These are phyloP conservation scores for Gastrodia elata DNA, from an alignment of 106 monocot genomes.

Conservation along the genomic window DNA sequence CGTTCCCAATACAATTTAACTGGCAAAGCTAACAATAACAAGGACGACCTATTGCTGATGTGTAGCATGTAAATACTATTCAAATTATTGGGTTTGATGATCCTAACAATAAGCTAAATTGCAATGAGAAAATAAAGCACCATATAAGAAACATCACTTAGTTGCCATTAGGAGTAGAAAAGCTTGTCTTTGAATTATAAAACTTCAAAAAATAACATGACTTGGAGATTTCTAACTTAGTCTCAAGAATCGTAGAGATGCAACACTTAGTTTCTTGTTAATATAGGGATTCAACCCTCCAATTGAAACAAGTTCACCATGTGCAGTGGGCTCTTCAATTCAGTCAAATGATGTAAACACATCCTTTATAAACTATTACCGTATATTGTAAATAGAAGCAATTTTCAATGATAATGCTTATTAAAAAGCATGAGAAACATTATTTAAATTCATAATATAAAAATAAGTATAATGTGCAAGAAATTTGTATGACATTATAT, in stretches of 20 bases:
- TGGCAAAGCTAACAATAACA: background rate
- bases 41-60: conserved; percentile 55
- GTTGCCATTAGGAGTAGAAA: conserved; percentile 3
- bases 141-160: no score
- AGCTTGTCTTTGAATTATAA: conserved; percentile 48
- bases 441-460: no score
- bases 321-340: conserved; percentile 65
- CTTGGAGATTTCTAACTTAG: conserved; percentile 69
- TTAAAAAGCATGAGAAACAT: no score
- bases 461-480: background rate
- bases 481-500: background rate
- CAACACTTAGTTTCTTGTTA: conserved; percentile 86
- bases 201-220: conserved; percentile 62
- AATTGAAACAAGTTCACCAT: conserved; percentile 87
- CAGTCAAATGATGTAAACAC: conserved; percentile 80
- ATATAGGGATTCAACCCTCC: conserved; percentile 70
- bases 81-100: conserved; percentile 61
- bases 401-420: background rate
- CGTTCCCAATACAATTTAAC: background rate
- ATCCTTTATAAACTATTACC: conserved; percentile 89
- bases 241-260: conserved; percentile 57
- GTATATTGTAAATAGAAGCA: conserved; percentile 50
- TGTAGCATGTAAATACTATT: conserved; percentile 70
- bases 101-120: conserved; percentile 45
- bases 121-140: conserved; percentile 31